These are phyloP conservation scores for Chaetomiaceae sp. DNA, from an alignment of 2,329 filamentous ascomycete species.

Conservation along the genomic window DNA sequence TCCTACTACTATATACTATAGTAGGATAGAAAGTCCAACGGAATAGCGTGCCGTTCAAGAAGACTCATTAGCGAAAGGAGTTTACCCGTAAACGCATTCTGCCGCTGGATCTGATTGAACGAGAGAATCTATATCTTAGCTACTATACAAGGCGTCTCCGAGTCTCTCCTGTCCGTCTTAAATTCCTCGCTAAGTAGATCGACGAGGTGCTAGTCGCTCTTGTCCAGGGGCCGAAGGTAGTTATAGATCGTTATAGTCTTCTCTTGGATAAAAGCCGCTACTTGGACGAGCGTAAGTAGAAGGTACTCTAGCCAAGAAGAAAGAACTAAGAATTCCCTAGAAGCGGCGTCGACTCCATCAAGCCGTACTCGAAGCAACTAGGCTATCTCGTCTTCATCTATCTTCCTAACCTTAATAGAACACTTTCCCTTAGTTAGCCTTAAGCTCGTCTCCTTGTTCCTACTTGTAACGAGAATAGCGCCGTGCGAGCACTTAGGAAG, in stretches of 20 bases:
- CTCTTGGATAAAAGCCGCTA: slow-evolving; percentile 33
- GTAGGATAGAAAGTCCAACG: slow-evolving; percentile 23
- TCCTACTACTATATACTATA: slow-evolving; percentile 2
- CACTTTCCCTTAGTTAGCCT: no score
- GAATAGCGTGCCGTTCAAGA: slow-evolving; percentile 32
- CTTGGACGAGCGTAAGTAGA: slow-evolving; percentile 35
- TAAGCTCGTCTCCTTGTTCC: no score
- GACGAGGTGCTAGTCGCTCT: slow-evolving; percentile 23
- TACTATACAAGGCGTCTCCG: slow-evolving; percentile 26
- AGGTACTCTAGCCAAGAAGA: slow-evolving; percentile 18
- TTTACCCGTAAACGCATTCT: slow-evolving; percentile 27
- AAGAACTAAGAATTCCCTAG: no score
- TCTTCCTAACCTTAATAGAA: no score
- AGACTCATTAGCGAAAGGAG: slow-evolving; percentile 33
- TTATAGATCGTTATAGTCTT: slow-evolving; percentile 24
- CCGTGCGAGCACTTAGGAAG: background rate
- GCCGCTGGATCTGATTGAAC: slow-evolving; percentile 31
- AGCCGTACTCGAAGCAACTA: no score
- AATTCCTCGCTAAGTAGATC: no score
- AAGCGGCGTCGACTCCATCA: no score
- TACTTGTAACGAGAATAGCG: no score
- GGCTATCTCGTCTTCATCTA: no score
- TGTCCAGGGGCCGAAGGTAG: slow-evolving; percentile 30
- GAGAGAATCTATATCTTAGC: slow-evolving; percentile 33
- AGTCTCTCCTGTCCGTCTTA: slow-evolving; percentile 31